Conservation (phyloP, 1,284 basidiomycete genomes). For the Malassezia psittaci region DNA sequence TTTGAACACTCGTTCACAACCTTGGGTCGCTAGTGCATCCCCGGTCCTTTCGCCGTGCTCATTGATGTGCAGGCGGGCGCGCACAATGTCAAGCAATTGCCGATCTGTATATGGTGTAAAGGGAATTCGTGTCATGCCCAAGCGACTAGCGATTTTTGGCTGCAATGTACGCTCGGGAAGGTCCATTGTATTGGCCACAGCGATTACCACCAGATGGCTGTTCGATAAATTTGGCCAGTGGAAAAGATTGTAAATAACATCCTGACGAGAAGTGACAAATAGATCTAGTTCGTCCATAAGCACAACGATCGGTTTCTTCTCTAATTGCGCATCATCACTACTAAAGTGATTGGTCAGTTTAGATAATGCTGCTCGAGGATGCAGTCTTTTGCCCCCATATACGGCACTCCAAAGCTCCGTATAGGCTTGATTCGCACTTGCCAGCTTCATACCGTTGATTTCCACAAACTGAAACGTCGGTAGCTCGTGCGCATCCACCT, state of each 20-base stretch:
- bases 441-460: slow-evolving; percentile 77
- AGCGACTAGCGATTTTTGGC: slow-evolving; percentile 78
- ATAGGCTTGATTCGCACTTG: slow-evolving; percentile 40
- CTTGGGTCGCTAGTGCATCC: slow-evolving; percentile 48
- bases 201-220: slow-evolving; percentile 82
- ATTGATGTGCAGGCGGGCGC: slow-evolving; percentile 58
- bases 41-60: neutral
- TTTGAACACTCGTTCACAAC: slow-evolving; percentile 55
- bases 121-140: slow-evolving; percentile 90
- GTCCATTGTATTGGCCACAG: slow-evolving; percentile 97
- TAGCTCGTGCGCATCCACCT: slow-evolving; percentile 58
- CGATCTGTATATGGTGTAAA: slow-evolving; percentile 79
- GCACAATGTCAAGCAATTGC: slow-evolving; percentile 77
- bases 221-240: slow-evolving; percentile 89
- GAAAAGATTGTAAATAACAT: slow-evolving; percentile 98
- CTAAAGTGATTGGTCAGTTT: slow-evolving; percentile 30
- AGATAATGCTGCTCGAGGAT: slow-evolving; percentile 32
- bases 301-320: slow-evolving; percentile 60
- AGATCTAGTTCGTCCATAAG: slow-evolving; percentile 98
- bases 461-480: slow-evolving; percentile 93
- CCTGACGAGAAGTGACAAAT: slow-evolving; percentile 85
- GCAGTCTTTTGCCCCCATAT: slow-evolving; percentile 23
- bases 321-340: slow-evolving; percentile 11
- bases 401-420: slow-evolving; percentile 39
- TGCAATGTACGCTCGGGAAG: slow-evolving; percentile 85